A percentile compares a stretch with the other conserved stretches of the same genome.
These are phyloP conservation scores for Colletotrichum orchidophilum DNA, from an alignment of 2,329 filamentous ascomycete genomes.

Conservation along the genomic window DNA sequence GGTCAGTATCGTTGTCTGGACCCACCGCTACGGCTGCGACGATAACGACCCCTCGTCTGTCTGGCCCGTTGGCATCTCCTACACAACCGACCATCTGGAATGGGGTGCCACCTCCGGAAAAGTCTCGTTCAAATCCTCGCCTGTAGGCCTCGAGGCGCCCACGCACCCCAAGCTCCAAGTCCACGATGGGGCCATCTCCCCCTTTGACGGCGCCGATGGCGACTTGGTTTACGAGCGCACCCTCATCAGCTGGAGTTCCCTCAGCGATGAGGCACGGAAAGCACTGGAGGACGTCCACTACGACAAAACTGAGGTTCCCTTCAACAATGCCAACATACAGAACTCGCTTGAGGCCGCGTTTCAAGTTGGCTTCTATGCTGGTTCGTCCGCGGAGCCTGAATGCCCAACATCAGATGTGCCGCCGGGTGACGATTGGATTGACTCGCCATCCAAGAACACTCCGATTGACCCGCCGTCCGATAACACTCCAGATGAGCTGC, in stretches of 20 bases:
- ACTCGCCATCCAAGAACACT: no score
- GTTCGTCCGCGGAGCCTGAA: background rate
- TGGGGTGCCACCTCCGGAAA: background rate
- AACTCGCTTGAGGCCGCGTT: background rate
- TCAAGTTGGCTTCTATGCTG: background rate
- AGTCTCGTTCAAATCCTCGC: background rate
- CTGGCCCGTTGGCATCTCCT: background rate
- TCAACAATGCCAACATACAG: background rate
- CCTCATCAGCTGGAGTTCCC: background rate
- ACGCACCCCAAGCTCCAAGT: background rate
- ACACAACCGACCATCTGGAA: background rate
- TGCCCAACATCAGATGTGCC: background rate
- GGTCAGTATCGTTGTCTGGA: background rate
- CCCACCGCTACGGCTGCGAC: background rate
- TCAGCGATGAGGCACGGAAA: background rate
- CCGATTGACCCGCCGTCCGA: no score
- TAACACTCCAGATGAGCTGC: no score
- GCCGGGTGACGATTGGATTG: background rate
- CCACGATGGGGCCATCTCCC: background rate
- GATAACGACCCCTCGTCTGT: background rate
- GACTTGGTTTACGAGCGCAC: background rate
- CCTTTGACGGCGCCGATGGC: background rate
- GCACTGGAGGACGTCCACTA: slow-evolving; percentile 1
- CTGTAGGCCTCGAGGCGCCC: background rate
- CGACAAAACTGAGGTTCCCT: slow-evolving; percentile 8